Evolutionary conservation across 345 rosid species (phyloP), one percentile per base, ranked within the genome.

Genomic region (Boechera divaricarpa): DNA sequence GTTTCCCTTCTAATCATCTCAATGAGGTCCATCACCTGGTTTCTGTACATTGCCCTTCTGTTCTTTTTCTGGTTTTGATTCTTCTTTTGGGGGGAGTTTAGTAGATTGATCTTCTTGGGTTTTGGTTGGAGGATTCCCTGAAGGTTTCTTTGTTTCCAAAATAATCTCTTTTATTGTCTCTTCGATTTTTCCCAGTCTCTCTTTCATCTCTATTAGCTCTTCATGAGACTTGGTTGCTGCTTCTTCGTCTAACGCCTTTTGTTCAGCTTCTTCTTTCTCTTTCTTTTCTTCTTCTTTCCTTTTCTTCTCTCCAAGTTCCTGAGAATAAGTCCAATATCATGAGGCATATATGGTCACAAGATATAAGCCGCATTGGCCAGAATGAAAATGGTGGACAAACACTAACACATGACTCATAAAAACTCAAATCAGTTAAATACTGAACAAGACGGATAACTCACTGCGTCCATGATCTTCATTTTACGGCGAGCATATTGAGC

Each of bases 391-490:
- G 41, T 38, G 41, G 10, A 2, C 41, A 36, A 36, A 36, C 42
- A 39, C 42, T 39, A 38, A 38, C 42, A 39, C 0, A 10, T 39
- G 44, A 41, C 44, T 41, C 44, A 41, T 10, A 41, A 41, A 41
- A 11, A 41, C 44, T 10, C 12, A 41, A 10, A 41, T 41, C 44
- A 3, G 44, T 41, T 3, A 10, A 41, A 10, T 41, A 10, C 10
- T 10, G 13, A 58, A 70, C 26, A 9, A 67, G 63, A 29, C 26
- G 36, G 38, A 35, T 16, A 16, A 55, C 44, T 91, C 80, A 89
- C 97, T 55, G 88, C 93, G 45, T 94, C 97, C 97, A 94, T 90
- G 75, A 77, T 86, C 83, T 81, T 87, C 90, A 94, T 92, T 70
- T 87, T 92, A 70, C 61, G 83, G 33, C 93, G 91, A 77, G 97